Conservation (phyloP, 176 grass and related monocot species). For the Carex parvula region DNA sequence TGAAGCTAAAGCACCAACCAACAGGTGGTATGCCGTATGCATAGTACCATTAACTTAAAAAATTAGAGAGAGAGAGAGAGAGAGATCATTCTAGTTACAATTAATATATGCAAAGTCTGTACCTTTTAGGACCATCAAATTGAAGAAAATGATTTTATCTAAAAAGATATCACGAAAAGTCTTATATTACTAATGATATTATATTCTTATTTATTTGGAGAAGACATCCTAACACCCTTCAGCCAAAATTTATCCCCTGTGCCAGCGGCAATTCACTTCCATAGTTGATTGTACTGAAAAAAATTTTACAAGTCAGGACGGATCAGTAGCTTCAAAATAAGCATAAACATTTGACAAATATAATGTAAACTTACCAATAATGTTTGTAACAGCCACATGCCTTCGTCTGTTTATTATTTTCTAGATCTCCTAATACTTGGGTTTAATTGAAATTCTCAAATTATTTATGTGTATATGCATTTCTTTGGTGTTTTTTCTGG, state of each 20-base stretch:
- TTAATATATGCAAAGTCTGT: background rate
- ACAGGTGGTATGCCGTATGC: too few species aligned
- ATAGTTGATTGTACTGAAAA: conserved; percentile 98
- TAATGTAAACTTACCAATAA: background rate
- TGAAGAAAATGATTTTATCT: background rate
- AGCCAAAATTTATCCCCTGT: conserved; percentile 94
- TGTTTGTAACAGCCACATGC: background rate
- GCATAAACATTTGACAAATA: conserved; percentile 11
- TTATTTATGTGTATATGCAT: background rate
- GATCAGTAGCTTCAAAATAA: conserved; percentile 7
- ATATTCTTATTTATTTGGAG: background rate
- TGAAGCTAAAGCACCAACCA: too few species aligned
- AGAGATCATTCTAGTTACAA: background rate
- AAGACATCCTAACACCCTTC: background rate
- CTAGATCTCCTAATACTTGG: background rate
- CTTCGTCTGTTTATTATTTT: background rate
- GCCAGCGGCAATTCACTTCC: conserved; percentile 93
- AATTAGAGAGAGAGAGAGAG: too few species aligned
- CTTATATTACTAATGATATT: background rate
- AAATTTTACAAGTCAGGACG: background rate
- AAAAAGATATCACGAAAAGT: background rate
- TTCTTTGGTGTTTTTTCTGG: background rate
- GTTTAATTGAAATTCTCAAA: background rate
- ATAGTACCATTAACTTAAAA: too few species aligned
- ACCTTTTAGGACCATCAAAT: background rate